These are phyloP conservation scores for Eucalyptus tenuipes DNA, from an alignment of 345 rosid species.

Conservation along the genomic window DNA sequence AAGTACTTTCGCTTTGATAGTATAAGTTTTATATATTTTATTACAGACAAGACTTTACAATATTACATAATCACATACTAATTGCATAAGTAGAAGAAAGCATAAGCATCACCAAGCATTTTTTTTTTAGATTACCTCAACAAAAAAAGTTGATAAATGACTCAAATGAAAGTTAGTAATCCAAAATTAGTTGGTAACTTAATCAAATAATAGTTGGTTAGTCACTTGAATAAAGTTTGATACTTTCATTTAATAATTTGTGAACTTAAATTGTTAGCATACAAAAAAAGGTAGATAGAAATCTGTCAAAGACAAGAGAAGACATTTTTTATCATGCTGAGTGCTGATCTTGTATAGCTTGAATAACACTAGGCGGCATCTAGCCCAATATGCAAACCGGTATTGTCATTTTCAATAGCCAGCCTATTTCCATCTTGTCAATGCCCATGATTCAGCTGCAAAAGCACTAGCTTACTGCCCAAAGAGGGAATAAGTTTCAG, in stretches of 20 bases:
- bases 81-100: not conserved
- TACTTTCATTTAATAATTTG: not conserved
- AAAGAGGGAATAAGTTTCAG: not conserved
- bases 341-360: not conserved
- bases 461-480: not conserved
- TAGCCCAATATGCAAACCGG: not conserved
- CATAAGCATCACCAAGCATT: not conserved
- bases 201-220: not conserved
- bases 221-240: not conserved
- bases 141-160: not conserved
- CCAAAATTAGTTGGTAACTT: not conserved
- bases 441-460: not conserved
- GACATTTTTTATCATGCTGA: not conserved
- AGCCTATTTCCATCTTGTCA: not conserved
- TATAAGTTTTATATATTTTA: accelerated
- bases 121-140: not conserved
- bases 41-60: accelerated
- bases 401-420: not conserved
- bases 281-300: not conserved
- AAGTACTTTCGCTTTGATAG: not conserved
- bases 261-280: not conserved
- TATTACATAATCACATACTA: accelerated
- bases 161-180: not conserved
- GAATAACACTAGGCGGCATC: not conserved
- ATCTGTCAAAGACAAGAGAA: not conserved